Base-by-base conservation (phyloP, 2,329 filamentous ascomycete genomes). In the Mycosphaerelloides madeirae region DNA sequence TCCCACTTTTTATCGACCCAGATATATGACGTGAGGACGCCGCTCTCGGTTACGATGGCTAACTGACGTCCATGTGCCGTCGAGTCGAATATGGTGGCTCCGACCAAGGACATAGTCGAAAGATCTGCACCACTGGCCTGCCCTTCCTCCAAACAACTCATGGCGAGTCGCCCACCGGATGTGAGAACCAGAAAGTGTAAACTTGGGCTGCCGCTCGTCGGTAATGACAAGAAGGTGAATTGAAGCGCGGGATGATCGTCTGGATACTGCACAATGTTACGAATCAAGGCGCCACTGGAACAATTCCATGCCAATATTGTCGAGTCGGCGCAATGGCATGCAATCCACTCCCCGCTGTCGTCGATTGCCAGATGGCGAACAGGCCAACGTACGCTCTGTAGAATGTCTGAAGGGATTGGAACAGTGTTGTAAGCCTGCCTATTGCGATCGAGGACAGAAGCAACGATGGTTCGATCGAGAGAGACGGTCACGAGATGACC, bases 401-500 rank as follows among this genome's bases (percentile, higher is more conserved):
- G 46, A 2, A 59, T 44, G 13, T 62, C 48, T 1, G 38, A 14
- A 4, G 52, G 50, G 3, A 59, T 33, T n/a, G 22, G 40, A 14
- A 46, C 42, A 8, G 49, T 56, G 18, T 43, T 46, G 39, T 55
- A 52, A 13, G 46, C 38, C 25, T 56, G 46, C 31, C 46, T 52
- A 15, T 29, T 34, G 8, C 45, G 33, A 35, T 64, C 57, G n/a
- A 46, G 44, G 6, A 53, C 31, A 2, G 54, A 51, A 9, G 62
- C 43, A 3, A 51, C 75, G 12, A 88, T 80, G 9, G 74, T 71
- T 37, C 84, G 76, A 58, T 91, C 87, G 1, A 91, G 69, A 0
- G 82, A 83, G 29, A 85, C 75, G 1, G 84, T 85, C 4, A 83
- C 77, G 16, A 90, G 66, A 41, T 83, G 74, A 0, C 84, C 84